Percentiles rank a stretch among this genome's conserved stretches.
phyloP scores from a whole-genome alignment of 1,284 basidiomycete genomes.

The Leccinum pallidistipes region DNA sequence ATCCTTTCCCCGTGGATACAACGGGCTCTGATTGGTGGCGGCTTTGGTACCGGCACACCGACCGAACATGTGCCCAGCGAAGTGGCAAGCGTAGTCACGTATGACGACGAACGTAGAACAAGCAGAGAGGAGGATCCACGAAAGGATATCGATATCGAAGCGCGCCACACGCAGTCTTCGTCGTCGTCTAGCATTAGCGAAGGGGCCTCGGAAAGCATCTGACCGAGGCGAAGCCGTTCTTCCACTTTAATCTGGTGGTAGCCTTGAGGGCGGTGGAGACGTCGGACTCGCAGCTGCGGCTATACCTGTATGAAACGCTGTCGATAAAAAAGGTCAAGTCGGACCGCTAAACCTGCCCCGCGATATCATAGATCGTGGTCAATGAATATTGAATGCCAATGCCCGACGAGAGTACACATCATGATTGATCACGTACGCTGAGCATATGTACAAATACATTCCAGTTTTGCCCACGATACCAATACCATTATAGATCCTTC shows the following conservation, averaged over 20 bases:
- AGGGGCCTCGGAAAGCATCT: conserved; percentile 34
- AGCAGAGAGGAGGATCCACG: conserved; percentile 13
- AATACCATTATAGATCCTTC: not conserved
- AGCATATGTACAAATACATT: not conserved
- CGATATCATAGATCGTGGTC: not conserved
- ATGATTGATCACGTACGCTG: not conserved
- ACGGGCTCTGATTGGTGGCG: conserved; percentile 84
- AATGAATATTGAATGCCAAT: not conserved
- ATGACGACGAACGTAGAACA: conserved; percentile 44
- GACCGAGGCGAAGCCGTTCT: conserved; percentile 71
- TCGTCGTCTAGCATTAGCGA: conserved; percentile 7
- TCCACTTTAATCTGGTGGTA: conserved; percentile 80
- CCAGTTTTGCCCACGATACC: not conserved
- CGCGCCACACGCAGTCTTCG: conserved; percentile 29
- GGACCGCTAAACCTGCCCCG: not conserved
- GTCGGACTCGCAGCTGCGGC: conserved; percentile 7
- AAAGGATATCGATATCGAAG: conserved; percentile 37
- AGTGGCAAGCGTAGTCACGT: conserved; percentile 72
- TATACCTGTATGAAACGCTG: conserved; percentile 11
- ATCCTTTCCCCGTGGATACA: conserved; percentile 94
- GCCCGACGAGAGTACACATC: too few relatives aligned
- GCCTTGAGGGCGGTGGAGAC: conserved; percentile 74
- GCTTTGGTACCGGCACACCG: conserved; percentile 70
- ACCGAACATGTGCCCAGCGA: conserved; percentile 52
- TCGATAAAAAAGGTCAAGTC: conserved; percentile 11